Conservation (phyloP, 345 rosid genomes). For the Dipteronia sinensis region DNA sequence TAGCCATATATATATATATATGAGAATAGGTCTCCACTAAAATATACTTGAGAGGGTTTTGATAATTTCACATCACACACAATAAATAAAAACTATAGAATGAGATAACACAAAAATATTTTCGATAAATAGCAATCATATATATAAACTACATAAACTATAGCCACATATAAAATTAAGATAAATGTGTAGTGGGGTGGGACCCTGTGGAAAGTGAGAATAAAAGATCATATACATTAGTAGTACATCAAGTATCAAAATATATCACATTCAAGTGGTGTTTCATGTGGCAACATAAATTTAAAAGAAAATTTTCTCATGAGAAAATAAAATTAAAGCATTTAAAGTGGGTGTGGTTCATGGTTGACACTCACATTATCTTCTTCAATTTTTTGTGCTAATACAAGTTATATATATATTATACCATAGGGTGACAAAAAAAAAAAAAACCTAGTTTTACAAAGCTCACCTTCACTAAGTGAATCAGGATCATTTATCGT, state of each 20-base stretch:
- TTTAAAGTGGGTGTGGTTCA: conserved; percentile 23
- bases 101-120: conserved; percentile 8
- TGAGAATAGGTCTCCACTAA: no score
- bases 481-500: conserved; percentile 36
- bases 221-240: neutral
- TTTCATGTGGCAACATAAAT: conserved; percentile 9
- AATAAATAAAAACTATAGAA: conserved; percentile 4
- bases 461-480: conserved; percentile 45
- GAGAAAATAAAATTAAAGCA: conserved; percentile 25
- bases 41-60: neutral
- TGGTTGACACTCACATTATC: conserved; percentile 22
- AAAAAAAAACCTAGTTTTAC: neutral
- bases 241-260: conserved; percentile 13
- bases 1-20: no score
- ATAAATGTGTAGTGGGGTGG: conserved; percentile 35
- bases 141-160: conserved; percentile 19
- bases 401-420: neutral
- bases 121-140: conserved; percentile 11
- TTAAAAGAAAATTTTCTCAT: conserved; percentile 13
- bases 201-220: conserved; percentile 25
- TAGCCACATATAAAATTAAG: conserved; percentile 27
- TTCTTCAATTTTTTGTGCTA: neutral
- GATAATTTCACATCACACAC: neutral
- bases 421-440: no score
- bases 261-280: conserved; percentile 8